phyloP scores from a whole-genome alignment of 257 asterid genomes.

The Mentha longifolia region DNA sequence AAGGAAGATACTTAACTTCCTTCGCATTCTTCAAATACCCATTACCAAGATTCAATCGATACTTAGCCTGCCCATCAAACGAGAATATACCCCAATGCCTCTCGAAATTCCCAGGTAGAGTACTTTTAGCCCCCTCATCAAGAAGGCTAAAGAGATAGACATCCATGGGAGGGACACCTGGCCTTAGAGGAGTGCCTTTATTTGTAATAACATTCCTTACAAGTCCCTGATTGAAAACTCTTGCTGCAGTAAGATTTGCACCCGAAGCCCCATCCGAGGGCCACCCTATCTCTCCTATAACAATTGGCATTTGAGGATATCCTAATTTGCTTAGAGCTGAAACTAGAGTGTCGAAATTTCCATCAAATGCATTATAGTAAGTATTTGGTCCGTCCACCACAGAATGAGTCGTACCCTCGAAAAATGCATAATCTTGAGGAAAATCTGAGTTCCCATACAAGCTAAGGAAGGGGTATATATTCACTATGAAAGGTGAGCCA shows the following conservation, averaged over 20 bases:
- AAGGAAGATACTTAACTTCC: constrained; percentile 78
- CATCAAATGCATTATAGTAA: constrained; percentile 87
- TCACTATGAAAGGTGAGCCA: constrained; percentile 84
- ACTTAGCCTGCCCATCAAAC: constrained; percentile 95
- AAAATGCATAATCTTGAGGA: constrained; percentile 96
- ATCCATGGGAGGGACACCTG: constrained; percentile 80
- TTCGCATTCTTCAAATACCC: constrained; percentile 75
- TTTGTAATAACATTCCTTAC: constrained; percentile 57
- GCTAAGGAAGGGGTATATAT: constrained; percentile 90
- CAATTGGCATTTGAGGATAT: constrained; percentile 78
- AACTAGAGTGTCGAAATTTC: constrained; percentile 84
- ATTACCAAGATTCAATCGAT: constrained; percentile 70
- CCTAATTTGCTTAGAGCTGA: constrained; percentile 81
- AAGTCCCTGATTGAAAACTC: constrained; percentile 85
- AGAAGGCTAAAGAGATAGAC: constrained; percentile 81
- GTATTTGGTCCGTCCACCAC: constrained; percentile 80
- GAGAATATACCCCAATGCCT: constrained; percentile 96
- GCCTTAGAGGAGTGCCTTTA: constrained; percentile 87
- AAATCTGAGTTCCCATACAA: constrained; percentile 82
- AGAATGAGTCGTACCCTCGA: constrained; percentile 79
- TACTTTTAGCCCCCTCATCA: constrained; percentile 87
- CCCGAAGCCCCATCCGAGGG: constrained; percentile 79
- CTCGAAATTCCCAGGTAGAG: constrained; percentile 87
- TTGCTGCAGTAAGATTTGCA: constrained; percentile 84
- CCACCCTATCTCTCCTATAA: constrained; percentile 95